phyloP scores from a whole-genome alignment of 1,139 yeast genomes.

The Schizosaccharomyces versatilis region DNA sequence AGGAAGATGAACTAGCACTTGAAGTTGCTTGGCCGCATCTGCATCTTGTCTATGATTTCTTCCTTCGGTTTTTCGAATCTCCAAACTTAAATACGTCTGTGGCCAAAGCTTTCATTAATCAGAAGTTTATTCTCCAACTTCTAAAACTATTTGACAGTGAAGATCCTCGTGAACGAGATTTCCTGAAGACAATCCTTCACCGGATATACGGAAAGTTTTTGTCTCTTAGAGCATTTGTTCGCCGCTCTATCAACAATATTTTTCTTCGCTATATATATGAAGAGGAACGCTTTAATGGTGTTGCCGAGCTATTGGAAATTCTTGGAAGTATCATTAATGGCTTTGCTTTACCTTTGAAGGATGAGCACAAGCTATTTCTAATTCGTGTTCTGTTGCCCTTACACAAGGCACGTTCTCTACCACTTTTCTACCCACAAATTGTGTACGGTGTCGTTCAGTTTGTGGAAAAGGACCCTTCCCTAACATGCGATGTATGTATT shows the following conservation, averaged over 20 bases:
- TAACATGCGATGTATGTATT: slow-evolving; percentile 55
- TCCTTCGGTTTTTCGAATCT: slow-evolving; percentile 74
- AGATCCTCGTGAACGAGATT: slow-evolving; percentile 89
- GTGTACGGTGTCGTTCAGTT: slow-evolving; percentile 95
- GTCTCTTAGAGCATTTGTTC: slow-evolving; percentile 69
- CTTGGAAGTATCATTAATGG: slow-evolving; percentile 89
- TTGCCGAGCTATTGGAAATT: slow-evolving; percentile 82
- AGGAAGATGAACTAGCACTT: slow-evolving; percentile 92
- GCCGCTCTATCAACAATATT: slow-evolving; percentile 79
- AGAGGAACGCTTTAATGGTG: slow-evolving; percentile 87
- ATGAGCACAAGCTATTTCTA: slow-evolving; percentile 81
- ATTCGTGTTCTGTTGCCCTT: slow-evolving; percentile 77
- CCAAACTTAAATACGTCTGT: slow-evolving; percentile 85
- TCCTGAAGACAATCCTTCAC: slow-evolving; percentile 81
- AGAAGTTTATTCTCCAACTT: slow-evolving; percentile 56
- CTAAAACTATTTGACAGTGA: slow-evolving; percentile 86
- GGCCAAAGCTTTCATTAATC: slow-evolving; percentile 87
- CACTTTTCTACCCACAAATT: slow-evolving; percentile 83
- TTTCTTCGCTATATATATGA: slow-evolving; percentile 85
- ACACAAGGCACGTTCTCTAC: slow-evolving; percentile 74
- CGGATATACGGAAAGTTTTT: slow-evolving; percentile 88
- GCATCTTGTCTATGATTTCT: slow-evolving; percentile 90
- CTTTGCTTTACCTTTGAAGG: slow-evolving; percentile 88
- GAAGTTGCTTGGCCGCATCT: slow-evolving; percentile 98
- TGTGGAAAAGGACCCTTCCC: slow-evolving; percentile 71